Percentiles rank a stretch among this genome's conserved stretches.
Conservation (phyloP, 2,329 filamentous ascomycete species). For the Colletotrichum acutatum region DNA sequence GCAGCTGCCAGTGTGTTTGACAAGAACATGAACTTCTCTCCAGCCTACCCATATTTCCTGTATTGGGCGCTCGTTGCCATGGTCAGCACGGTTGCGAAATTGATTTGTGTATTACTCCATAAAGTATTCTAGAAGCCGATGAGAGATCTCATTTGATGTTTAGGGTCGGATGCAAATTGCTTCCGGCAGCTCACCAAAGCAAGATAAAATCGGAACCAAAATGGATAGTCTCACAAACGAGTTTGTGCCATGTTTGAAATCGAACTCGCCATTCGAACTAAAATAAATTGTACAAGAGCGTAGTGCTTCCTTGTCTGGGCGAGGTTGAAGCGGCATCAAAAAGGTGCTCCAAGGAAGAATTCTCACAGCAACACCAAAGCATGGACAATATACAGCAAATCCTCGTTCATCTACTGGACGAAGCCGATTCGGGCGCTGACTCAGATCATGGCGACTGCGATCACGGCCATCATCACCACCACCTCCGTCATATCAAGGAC, state of each 20-base stretch:
- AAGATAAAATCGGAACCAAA: slow-evolving; percentile 7
- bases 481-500: slow-evolving; percentile 16
- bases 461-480: slow-evolving; percentile 17
- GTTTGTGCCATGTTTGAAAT: background rate
- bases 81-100: background rate
- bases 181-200: slow-evolving; percentile 8
- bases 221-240: background rate
- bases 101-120: background rate
- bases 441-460: background rate
- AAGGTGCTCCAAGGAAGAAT: background rate
- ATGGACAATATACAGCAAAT: slow-evolving; percentile 3
- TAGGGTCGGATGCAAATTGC: slow-evolving; percentile 16
- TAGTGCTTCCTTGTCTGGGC: background rate
- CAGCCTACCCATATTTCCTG: background rate
- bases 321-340: background rate
- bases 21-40: background rate
- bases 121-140: too few species aligned
- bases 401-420: background rate
- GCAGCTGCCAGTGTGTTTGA: too few species aligned
- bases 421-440: background rate
- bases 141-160: too few species aligned
- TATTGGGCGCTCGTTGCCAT: too few species aligned
- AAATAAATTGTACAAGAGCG: background rate
- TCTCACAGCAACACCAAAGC: background rate
- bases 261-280: too few species aligned